Percentiles rank a stretch among this genome's conserved stretches.
phyloP scores from a whole-genome alignment of 2,329 filamentous ascomycete genomes.

The Ceratocystis smalleyi region DNA sequence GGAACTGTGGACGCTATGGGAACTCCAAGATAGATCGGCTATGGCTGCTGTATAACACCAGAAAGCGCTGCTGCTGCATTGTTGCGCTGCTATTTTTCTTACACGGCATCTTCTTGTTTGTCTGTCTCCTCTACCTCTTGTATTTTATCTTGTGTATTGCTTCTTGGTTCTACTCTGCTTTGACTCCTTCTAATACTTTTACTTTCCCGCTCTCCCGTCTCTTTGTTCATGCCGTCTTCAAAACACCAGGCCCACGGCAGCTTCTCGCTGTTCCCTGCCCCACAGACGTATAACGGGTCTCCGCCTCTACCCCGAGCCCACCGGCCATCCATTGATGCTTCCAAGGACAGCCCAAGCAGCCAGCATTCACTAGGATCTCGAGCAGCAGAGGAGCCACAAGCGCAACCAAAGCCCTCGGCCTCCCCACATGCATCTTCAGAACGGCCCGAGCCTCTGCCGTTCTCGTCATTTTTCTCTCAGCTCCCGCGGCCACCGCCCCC shows the following conservation, averaged over 20 bases:
- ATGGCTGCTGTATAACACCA: not conserved
- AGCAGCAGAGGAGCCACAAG: not conserved
- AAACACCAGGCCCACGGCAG: constrained; percentile 10
- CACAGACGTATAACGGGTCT: not conserved
- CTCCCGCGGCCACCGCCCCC: constrained; percentile 3
- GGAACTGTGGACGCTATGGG: not conserved
- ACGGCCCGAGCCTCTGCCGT: constrained; percentile 1
- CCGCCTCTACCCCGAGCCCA: constrained; percentile 7
- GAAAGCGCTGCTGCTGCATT: not conserved
- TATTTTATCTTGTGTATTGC: not conserved
- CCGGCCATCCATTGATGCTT: constrained; percentile 8
- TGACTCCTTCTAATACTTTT: not conserved
- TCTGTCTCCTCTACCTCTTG: not conserved
- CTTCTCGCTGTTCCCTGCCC: constrained; percentile 14
- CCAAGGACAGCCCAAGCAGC: not conserved
- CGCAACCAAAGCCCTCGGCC: not conserved
- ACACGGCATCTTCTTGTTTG: not conserved
- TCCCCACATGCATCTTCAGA: not conserved
- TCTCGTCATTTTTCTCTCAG: constrained; percentile 6
- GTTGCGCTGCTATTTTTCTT: not conserved
- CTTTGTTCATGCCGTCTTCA: not conserved
- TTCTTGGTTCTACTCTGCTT: not conserved
- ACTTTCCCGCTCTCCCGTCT: not conserved
- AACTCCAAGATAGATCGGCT: not conserved
- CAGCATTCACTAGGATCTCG: not conserved